phyloP scores from a whole-genome alignment of 805 yeast species.

The Myxozyma kluyveri region DNA sequence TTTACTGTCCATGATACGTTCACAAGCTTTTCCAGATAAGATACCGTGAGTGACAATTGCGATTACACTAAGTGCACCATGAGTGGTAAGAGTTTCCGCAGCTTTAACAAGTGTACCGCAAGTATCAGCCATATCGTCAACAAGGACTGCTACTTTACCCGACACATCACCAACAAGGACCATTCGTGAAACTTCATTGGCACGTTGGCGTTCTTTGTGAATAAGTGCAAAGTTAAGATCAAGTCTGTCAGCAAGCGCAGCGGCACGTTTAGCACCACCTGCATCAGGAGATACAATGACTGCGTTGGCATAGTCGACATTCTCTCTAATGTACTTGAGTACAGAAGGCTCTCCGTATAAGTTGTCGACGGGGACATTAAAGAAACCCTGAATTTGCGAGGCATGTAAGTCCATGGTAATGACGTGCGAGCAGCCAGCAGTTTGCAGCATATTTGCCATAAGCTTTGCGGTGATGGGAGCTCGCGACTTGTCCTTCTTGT shows the following conservation, averaged over 20 bases:
- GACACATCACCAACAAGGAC: slow-evolving; percentile 93
- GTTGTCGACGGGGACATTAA: slow-evolving; percentile 92
- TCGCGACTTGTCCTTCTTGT: slow-evolving; percentile 90
- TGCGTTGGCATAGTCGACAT: slow-evolving; percentile 54
- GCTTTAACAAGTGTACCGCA: slow-evolving; percentile 97
- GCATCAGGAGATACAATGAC: slow-evolving; percentile 96
- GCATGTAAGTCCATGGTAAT: slow-evolving; percentile 97
- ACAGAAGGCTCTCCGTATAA: slow-evolving; percentile 93
- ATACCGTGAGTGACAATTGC: slow-evolving; percentile 97
- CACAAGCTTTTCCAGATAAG: slow-evolving; percentile 78
- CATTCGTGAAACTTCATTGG: slow-evolving; percentile 93
- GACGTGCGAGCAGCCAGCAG: slow-evolving; percentile 94
- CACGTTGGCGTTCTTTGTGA: slow-evolving; percentile 92
- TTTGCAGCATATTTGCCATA: slow-evolving; percentile 84
- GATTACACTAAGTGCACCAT: slow-evolving; percentile 80
- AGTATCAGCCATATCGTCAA: slow-evolving; percentile 98
- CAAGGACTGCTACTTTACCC: slow-evolving; percentile 75
- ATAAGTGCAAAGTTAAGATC: slow-evolving; percentile 93
- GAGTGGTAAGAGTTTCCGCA: slow-evolving; percentile 75
- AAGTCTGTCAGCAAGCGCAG: slow-evolving; percentile 85
- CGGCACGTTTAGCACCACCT: slow-evolving; percentile 98
- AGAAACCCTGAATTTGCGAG: slow-evolving; percentile 96
- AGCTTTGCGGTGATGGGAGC: slow-evolving; percentile 96
- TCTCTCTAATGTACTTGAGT: slow-evolving; percentile 71
- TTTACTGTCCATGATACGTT: slow-evolving; percentile 64